Percentiles rank a stretch among this genome's conserved stretches.
Evolutionary conservation across 768 basidiomycete species (phyloP).

Genomic region (Leccinum aurantiacum): DNA sequence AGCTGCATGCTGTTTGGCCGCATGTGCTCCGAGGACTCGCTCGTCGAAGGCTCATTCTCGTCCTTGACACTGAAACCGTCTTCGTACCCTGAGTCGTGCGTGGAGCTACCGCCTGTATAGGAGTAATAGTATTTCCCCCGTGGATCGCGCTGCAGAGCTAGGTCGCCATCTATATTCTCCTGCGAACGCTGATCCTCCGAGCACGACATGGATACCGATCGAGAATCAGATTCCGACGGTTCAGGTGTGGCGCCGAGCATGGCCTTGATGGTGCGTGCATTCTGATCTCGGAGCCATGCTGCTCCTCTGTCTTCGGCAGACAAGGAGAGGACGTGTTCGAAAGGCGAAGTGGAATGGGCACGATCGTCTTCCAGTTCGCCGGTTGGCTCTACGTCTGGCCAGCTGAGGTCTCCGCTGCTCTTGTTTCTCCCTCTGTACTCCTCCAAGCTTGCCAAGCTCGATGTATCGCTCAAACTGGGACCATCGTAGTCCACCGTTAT

Average conservation of each 20-base stretch:
- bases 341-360: slow-evolving; percentile 41
- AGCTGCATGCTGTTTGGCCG: slow-evolving; percentile 70
- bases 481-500: slow-evolving; percentile 89
- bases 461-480: slow-evolving; percentile 86
- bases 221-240: slow-evolving; percentile 56
- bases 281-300: slow-evolving; percentile 84
- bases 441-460: slow-evolving; percentile 76
- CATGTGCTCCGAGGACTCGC: slow-evolving; percentile 34
- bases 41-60: slow-evolving; percentile 29
- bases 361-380: slow-evolving; percentile 58
- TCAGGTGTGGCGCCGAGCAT: slow-evolving; percentile 58
- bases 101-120: slow-evolving; percentile 53
- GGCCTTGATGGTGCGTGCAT: slow-evolving; percentile 58
- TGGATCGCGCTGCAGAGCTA: slow-evolving; percentile 65
- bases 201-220: slow-evolving; percentile 38
- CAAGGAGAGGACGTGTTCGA: slow-evolving; percentile 34
- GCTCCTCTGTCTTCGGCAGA: slow-evolving; percentile 66
- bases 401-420: slow-evolving; percentile 29
- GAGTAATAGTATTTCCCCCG: slow-evolving; percentile 78
- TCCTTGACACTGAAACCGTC: slow-evolving; percentile 43
- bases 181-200: slow-evolving; percentile 35
- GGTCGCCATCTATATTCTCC: slow-evolving; percentile 53
- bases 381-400: slow-evolving; percentile 46
- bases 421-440: slow-evolving; percentile 61
- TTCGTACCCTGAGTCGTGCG: slow-evolving; percentile 55